Evolutionary conservation across 129 eudicot species (phyloP).

Genomic region (Cynara cardunculus): DNA sequence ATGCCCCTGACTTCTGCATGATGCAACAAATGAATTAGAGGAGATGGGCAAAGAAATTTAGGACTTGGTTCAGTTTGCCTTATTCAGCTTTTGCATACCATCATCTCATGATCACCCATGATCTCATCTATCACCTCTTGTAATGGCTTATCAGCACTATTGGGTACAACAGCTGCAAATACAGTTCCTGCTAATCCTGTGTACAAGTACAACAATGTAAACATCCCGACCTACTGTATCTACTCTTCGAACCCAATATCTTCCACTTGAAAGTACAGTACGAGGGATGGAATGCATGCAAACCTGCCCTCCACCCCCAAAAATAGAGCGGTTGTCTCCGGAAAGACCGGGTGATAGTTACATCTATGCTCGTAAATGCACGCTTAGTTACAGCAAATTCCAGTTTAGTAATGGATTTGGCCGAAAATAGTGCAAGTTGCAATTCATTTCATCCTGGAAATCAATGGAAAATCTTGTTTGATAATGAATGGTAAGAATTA

Average conservation of each 20-base stretch:
- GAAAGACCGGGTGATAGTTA: not conserved
- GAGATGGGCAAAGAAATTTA: not conserved
- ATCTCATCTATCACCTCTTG: slow-evolving; percentile 83
- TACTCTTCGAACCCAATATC: not conserved
- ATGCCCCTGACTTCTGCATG: slow-evolving; percentile 24
- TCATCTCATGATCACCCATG: slow-evolving; percentile 93
- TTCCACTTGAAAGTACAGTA: not conserved
- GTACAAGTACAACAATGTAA: slow-evolving; percentile 1
- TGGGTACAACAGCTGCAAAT: slow-evolving; percentile 92
- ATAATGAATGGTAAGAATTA: slow-evolving; percentile 19
- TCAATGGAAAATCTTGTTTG: not conserved
- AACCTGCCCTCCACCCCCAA: too few species aligned
- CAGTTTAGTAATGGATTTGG: not conserved
- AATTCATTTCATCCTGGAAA: not conserved
- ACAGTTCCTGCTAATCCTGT: slow-evolving; percentile 73
- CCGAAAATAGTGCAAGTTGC: not conserved
- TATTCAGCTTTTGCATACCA: slow-evolving; percentile 36
- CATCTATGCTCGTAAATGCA: not conserved
- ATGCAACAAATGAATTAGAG: slow-evolving; percentile 15
- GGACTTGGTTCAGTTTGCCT: not conserved
- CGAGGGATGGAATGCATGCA: not conserved
- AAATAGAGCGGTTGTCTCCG: not conserved
- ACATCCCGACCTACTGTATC: not conserved
- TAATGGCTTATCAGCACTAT: slow-evolving; percentile 79
- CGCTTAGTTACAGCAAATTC: not conserved